These are phyloP conservation scores for Pyrus bretschneideri DNA, from an alignment of 306 rosid genomes.

Conservation along the genomic window DNA sequence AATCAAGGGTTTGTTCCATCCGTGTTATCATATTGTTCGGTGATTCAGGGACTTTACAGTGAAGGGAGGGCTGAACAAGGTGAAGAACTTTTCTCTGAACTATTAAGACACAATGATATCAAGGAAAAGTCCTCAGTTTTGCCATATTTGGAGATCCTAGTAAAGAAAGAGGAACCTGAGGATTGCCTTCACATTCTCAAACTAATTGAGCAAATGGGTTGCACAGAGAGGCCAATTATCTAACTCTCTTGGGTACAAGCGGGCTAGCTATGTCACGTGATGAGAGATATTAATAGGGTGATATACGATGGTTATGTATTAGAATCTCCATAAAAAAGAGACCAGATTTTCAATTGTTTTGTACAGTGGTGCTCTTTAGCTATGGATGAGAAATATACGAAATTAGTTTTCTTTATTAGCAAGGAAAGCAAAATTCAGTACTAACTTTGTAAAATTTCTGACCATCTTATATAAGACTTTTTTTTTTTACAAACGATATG, in stretches of 20 bases:
- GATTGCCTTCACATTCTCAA: neutral
- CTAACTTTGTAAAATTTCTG: neutral
- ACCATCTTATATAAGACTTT: neutral
- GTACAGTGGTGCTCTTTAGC: too few species aligned
- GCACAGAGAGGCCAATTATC: neutral
- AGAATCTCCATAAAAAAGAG: too few species aligned
- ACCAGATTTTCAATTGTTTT: too few species aligned
- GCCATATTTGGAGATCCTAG: neutral
- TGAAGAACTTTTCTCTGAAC: neutral
- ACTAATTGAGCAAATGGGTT: slow-evolving; percentile 3
- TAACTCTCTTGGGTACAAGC: neutral
- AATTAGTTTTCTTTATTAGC: too few species aligned
- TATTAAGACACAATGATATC: neutral
- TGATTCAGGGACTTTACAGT: neutral
- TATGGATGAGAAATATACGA: neutral
- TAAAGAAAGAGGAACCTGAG: neutral
- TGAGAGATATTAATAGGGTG: too few species aligned
- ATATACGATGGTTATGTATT: too few species aligned
- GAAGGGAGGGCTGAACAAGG: neutral
- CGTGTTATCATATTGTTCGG: neutral
- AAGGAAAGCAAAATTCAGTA: neutral
- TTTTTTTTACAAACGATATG: neutral
- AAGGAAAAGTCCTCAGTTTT: neutral
- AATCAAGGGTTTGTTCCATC: neutral
- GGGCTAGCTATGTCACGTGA: too few species aligned